Evolutionary conservation across 2,329 filamentous ascomycete genomes (phyloP), one percentile per base, ranked within the genome.

Genomic region (Sporothrix humicola): DNA sequence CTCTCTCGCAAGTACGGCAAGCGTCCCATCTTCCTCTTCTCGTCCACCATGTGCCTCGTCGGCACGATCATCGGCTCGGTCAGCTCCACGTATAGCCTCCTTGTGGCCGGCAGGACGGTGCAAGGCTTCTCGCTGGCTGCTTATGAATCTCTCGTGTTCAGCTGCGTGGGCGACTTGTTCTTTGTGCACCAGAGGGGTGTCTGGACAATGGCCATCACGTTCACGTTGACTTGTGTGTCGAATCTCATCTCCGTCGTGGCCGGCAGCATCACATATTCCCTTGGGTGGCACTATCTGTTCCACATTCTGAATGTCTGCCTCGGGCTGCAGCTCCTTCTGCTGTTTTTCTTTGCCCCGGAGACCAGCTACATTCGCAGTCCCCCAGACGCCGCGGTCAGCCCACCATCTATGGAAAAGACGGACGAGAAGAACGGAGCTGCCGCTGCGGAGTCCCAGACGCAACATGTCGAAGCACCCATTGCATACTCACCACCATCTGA

Each of bases 251-350:
- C 61, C 1, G 61, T 66, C 12, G 61, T 66, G 10, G 31, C 61
- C 3, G 61, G 61, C 17, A 66, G 61, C 44, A 66, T 66, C 44
- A 66, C 61, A 1, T 66, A 23, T 26, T 13, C 37, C 9, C 61
- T 66, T 5, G 61, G 61, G 12, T 66, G 61, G 61, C 61, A 48
- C 61, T 66, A 66, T 13, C 61, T 66, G 8, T 66, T 66, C n/a
- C 61, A 66, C 42, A 66, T 66, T 13, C 37, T 66, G 7, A 48
- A 46, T 15, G 61, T 12, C 1, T 66, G 61, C 8, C 17, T 66
- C 26, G 61, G 61, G 6, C n/a, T 66, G 15, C 61, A 66, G n/a
- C 61, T 66, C 0, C 2, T 66, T 23, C 4, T 66, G 8, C 26
- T 66, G 10, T 48, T 66, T 9, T 13, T 66, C 37, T 66, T 66